phyloP scores from a whole-genome alignment of 2,329 filamentous ascomycete species.

The Paecilomyces fulvus region DNA sequence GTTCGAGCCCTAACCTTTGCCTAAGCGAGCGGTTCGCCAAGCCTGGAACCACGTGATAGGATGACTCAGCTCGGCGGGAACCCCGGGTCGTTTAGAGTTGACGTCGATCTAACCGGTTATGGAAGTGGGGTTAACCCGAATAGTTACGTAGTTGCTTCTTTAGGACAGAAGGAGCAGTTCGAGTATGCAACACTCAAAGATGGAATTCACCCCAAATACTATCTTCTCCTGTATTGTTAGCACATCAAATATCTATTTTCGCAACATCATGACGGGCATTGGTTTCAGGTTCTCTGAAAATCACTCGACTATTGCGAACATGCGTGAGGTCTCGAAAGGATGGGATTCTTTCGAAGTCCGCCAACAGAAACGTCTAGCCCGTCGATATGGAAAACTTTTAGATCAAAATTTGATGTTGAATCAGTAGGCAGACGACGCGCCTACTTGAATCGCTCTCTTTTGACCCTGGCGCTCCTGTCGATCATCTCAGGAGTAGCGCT shows the following conservation, averaged over 20 bases:
- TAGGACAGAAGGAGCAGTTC: not conserved
- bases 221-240: not conserved
- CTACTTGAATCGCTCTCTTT: not conserved
- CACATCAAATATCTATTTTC: not conserved
- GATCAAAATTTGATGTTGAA: not conserved
- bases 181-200: too few species aligned
- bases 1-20: constrained; percentile 12
- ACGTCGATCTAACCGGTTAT: not conserved
- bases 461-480: not conserved
- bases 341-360: not conserved
- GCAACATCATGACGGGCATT: not conserved
- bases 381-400: not conserved
- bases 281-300: not conserved
- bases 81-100: not conserved
- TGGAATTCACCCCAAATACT: not conserved
- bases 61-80: not conserved
- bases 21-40: not conserved
- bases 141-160: not conserved
- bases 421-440: not conserved
- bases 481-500: not conserved
- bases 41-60: not conserved
- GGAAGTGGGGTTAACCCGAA: not conserved
- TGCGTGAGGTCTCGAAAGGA: not conserved
- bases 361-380: not conserved
- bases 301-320: not conserved